Percentiles rank a stretch among this genome's conserved stretches.
Conservation (phyloP, 2,329 filamentous ascomycete species). For the Ceratocystis cubensis region DNA sequence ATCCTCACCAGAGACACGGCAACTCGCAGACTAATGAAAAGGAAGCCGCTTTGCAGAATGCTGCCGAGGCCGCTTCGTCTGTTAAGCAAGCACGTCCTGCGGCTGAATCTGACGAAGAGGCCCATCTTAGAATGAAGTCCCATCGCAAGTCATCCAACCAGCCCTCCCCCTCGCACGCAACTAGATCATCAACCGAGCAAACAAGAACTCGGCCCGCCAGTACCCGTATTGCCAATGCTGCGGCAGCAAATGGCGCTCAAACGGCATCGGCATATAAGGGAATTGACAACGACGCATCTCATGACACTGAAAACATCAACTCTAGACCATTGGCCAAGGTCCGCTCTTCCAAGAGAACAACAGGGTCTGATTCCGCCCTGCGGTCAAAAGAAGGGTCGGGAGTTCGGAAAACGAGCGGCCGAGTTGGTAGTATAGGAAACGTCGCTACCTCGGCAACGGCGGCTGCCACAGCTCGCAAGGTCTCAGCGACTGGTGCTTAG, state of each 20-base stretch:
- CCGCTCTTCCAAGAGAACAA: constrained; percentile 18
- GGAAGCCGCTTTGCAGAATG: constrained; percentile 38
- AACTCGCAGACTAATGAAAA: constrained; percentile 35
- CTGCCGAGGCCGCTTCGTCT: constrained; percentile 48
- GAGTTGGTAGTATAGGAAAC: constrained; percentile 46
- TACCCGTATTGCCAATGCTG: constrained; percentile 38
- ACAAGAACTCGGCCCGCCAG: constrained; percentile 48
- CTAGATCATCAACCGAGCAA: constrained; percentile 13
- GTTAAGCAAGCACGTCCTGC: constrained; percentile 49
- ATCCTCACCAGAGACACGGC: constrained; percentile 54
- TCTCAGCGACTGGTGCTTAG: constrained; percentile 35
- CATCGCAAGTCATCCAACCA: constrained; percentile 46
- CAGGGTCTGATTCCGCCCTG: constrained; percentile 33
- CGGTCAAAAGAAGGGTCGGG: constrained; percentile 41
- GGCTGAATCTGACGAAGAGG: constrained; percentile 59
- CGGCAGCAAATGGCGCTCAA: constrained; percentile 36
- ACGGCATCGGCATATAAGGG: constrained; percentile 37
- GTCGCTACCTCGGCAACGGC: constrained; percentile 27
- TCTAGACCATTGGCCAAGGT: constrained; percentile 24
- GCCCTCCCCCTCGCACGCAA: constrained; percentile 15
- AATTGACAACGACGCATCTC: constrained; percentile 54
- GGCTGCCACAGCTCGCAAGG: constrained; percentile 40
- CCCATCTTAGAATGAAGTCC: constrained; percentile 60
- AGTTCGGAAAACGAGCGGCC: constrained; percentile 54
- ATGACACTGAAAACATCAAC: constrained; percentile 61